Evolutionary conservation across 73 alveolate species (phyloP), one percentile per base, ranked within the genome.

Genomic region (Paramecium octaurelia): DNA sequence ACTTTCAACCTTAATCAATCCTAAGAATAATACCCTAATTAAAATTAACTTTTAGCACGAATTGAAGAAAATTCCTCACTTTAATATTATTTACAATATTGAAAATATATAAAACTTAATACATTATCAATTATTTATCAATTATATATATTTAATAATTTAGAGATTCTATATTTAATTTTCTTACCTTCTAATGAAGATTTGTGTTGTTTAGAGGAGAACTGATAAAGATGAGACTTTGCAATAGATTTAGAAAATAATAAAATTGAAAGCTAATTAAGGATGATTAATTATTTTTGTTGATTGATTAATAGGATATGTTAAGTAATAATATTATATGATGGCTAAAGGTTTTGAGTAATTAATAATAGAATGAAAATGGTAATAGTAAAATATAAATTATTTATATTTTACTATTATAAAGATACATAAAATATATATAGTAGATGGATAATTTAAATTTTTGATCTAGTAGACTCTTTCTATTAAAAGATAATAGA

Each of bases 291-390:
- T 64, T 27, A 14, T 6, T 64, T 8, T 6, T 24, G 12, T 64
- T 64, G 8, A 64, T 64, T 29, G 84, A 64, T 64, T 27, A 6
- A 27, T 27, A 64, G 12, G n/a, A n/a, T 24, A 64, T 27, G 36
- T 27, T 46, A 80, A 44, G 91, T 76, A 75, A 16, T 36, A 80
- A 10, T 80, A 44, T 80, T 80, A 44, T 48, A 31, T 80, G 10
- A 44, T 80, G 76, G 91, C 43, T 43, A 80, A 80, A 16, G 46
- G 14, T 80, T 80, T 44, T 44, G 91, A 46, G 46, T 80, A 8
- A 48, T 80, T 12, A 80, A 80, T 44, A 44, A 44, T 20, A 44
- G 91, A 76, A 46, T 42, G 12, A 2, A 80, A 42, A 48, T 46
- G 46, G 91, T 76, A 8, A 0, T 7, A 43, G 43, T 27, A 42